phyloP scores from a whole-genome alignment of 2,329 filamentous ascomycete species.

The Pyrenophora tritici-repentis region DNA sequence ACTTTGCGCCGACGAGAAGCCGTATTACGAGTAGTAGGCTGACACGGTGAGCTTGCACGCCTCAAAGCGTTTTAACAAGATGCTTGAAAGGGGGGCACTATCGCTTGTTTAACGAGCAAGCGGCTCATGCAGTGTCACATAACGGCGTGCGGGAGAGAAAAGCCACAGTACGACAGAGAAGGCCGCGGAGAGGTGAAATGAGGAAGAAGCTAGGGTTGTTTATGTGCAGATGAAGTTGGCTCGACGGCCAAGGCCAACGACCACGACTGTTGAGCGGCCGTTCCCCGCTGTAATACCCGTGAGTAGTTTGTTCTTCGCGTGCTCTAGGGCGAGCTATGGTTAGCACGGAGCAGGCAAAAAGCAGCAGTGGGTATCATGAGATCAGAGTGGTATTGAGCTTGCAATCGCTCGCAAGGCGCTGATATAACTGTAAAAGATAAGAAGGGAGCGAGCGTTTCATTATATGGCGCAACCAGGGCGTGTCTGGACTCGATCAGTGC shows the following conservation, averaged over 20 bases:
- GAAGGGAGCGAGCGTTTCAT: neutral
- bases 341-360: neutral
- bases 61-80: neutral
- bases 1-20: too few relatives aligned
- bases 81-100: too few relatives aligned
- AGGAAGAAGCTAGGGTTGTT: neutral
- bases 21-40: constrained; percentile 4
- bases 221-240: too few relatives aligned
- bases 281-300: constrained; percentile 8
- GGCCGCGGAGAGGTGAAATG: neutral
- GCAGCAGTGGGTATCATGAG: neutral
- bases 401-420: neutral
- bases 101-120: neutral
- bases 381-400: neutral
- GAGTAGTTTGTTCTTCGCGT: constrained; percentile 6
- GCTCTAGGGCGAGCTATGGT: constrained; percentile 9
- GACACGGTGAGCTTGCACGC: neutral
- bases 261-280: neutral
- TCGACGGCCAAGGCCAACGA: neutral
- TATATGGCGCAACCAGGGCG: too few relatives aligned
- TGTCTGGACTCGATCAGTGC: neutral
- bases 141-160: constrained; percentile 1
- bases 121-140: constrained; percentile 1
- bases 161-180: neutral
- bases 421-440: too few relatives aligned